A percentile compares a stretch with the other conserved stretches of the same genome.
phyloP scores from a whole-genome alignment of 1,284 basidiomycete species.

The Paramarasmius palmivorus region DNA sequence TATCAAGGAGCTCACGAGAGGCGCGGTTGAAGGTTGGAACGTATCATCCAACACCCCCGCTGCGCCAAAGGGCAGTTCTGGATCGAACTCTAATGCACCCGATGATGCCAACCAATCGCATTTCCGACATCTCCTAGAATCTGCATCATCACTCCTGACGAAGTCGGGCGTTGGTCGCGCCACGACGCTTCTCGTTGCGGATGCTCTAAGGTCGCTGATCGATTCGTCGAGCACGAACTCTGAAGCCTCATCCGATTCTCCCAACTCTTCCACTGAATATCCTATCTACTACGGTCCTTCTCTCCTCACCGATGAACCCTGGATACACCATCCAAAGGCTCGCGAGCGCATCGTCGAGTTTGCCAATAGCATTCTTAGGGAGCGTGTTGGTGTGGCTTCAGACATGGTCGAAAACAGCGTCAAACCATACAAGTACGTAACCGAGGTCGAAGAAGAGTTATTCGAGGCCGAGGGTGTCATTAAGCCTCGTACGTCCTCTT shows the following conservation, averaged over 20 bases:
- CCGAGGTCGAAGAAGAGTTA: conserved; percentile 64
- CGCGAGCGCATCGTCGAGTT: conserved; percentile 90
- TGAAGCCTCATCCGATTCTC: not conserved
- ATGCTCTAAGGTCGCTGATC: conserved; percentile 87
- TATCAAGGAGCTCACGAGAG: conserved; percentile 61
- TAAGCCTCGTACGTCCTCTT: not conserved
- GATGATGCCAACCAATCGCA: conserved; percentile 82
- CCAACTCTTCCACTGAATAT: not conserved
- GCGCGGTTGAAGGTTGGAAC: not conserved
- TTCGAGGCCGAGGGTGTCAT: not conserved
- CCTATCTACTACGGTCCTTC: conserved; percentile 30
- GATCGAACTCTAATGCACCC: conserved; percentile 45
- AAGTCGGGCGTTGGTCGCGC: conserved; percentile 97
- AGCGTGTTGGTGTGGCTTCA: conserved; percentile 88
- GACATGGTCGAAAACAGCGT: conserved; percentile 99
- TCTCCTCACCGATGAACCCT: conserved; percentile 87
- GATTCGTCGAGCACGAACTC: conserved; percentile 38
- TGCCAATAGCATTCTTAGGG: conserved; percentile 89
- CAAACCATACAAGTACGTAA: conserved; percentile 98
- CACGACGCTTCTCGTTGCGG: conserved; percentile 93
- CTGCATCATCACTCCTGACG: conserved; percentile 88
- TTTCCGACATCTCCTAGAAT: conserved; percentile 96
- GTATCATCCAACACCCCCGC: not conserved
- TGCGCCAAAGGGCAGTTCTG: conserved; percentile 22
- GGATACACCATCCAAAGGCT: conserved; percentile 86